Percentiles rank a stretch among this genome's conserved stretches.
phyloP scores from a whole-genome alignment of 768 basidiomycete species.

The Rhodocollybia butyracea region DNA sequence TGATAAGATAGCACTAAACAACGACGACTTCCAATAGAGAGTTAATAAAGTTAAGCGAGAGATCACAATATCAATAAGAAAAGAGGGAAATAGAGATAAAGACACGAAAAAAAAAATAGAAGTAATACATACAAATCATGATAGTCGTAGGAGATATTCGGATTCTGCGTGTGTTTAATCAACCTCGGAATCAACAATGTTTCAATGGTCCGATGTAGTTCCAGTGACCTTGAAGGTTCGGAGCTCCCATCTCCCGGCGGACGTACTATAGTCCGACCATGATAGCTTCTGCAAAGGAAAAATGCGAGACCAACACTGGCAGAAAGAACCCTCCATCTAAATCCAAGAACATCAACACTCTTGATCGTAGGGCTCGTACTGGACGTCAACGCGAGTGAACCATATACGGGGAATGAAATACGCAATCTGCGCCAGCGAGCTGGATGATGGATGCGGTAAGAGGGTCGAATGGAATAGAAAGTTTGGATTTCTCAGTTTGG shows the following conservation, averaged over 20 bases:
- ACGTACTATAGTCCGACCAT: too few relatives aligned
- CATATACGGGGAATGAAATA: conserved; percentile 43
- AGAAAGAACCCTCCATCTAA: conserved; percentile 50
- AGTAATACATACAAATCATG: too few relatives aligned
- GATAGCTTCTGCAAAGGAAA: conserved; percentile 68
- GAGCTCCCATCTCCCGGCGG: too few relatives aligned
- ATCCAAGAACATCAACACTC: conserved; percentile 53
- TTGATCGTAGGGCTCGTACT: conserved; percentile 20
- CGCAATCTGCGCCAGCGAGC: conserved; percentile 54
- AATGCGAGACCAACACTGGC: conserved; percentile 56
- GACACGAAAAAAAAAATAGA: not conserved
- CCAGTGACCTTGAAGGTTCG: not conserved
- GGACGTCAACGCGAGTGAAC: conserved; percentile 17
- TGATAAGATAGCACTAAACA: not conserved
- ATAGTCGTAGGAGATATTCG: too few relatives aligned
- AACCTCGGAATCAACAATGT: conserved; percentile 1
- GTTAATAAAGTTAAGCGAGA: not conserved
- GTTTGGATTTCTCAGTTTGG: conserved; percentile 5
- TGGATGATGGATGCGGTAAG: conserved; percentile 64
- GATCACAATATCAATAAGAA: not conserved
- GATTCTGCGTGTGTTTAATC: not conserved
- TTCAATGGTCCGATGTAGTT: not conserved
- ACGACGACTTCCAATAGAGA: not conserved
- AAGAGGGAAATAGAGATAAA: not conserved
- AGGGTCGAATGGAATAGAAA: conserved; percentile 42